These are phyloP conservation scores for Mycena rebaudengoi DNA, from an alignment of 768 basidiomycete genomes.

Conservation along the genomic window DNA sequence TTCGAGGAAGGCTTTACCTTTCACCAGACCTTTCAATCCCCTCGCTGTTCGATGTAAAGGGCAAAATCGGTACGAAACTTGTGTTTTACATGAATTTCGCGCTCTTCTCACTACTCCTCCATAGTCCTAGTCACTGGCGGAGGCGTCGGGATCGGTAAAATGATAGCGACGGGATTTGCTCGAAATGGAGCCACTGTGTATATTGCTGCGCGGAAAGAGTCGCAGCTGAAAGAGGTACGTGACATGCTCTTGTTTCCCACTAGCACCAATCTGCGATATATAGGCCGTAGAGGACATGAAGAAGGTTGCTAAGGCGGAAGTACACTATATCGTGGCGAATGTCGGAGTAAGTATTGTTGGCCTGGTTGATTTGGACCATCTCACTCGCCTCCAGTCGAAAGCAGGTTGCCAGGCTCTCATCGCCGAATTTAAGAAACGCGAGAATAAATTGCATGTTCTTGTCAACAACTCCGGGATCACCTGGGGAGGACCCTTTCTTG, in stretches of 20 bases:
- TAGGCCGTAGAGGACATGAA: conserved; percentile 69
- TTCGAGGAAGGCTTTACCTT: neutral
- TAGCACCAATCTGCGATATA: neutral
- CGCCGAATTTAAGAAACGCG: conserved; percentile 70
- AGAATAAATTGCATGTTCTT: conserved; percentile 80
- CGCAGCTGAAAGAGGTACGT: conserved; percentile 76
- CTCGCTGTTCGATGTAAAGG: conserved; percentile 71
- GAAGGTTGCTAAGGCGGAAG: conserved; percentile 64
- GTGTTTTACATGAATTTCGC: neutral
- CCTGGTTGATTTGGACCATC: neutral
- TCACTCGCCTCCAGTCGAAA: conserved; percentile 59
- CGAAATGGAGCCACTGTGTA: conserved; percentile 91
- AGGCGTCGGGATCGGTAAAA: conserved; percentile 83
- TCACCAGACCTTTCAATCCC: conserved; percentile 45
- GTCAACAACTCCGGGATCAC: conserved; percentile 86
- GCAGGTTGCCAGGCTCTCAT: conserved; percentile 82
- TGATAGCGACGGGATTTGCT: conserved; percentile 85
- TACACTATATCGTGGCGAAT: conserved; percentile 79
- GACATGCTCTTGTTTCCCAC: neutral
- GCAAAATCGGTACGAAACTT: conserved; percentile 75
- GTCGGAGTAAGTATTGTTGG: conserved; percentile 68
- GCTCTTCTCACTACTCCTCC: neutral
- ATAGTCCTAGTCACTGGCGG: conserved; percentile 85
- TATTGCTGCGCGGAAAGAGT: conserved; percentile 87
- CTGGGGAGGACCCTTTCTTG: conserved; percentile 77